Base-by-base conservation (phyloP, 345 rosid species). In the Atalantia buxifolia region DNA sequence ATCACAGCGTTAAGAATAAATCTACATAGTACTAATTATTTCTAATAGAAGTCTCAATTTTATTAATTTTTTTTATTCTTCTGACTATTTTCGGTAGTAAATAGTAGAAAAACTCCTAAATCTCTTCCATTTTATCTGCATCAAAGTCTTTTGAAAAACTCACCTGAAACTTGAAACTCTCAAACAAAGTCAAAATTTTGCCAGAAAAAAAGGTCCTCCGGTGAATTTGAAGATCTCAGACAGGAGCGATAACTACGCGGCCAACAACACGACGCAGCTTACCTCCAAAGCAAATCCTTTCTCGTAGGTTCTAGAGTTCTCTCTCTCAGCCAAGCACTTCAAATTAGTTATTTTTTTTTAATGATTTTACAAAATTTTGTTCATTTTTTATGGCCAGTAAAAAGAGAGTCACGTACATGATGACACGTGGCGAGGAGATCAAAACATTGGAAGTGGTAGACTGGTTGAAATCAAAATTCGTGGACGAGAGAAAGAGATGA, bases 401-500 rank as follows among this genome's bases (percentile, higher is more conserved):
- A 76, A 71, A 59, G 60, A 48, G 67, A 77, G 83, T 71, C 83
- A 82, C 19, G 45, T 10, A 68, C 66, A 53, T 7, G 53, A 25
- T 30, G 90, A 87, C 97, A 90, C 95, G 94, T 91, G 93, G 81
- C 86, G 25, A 19, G 61, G 25, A 73, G 87, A 86, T 90, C 90
- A 76, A 84, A 68, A 69, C 81, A 75, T 69, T 78, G 76, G 80
- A 82, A 66, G 79, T 72, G 64, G 81, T 14, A 80, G 80, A 65
- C 79, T 73, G 69, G 82, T 21, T 45, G 85, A 88, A 81, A 88
- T 89, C 97, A 85, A 81, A 91, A 90, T 78, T 94, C 86, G 97
- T 94, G 98, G 98, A 87, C 86, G 94, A 90, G 95, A 90, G 83
- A 71, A 31, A 75, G 71, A 61, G 78, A 81, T 83, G 83, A 78